These are phyloP conservation scores for Neofusicoccum cordaticola DNA, from an alignment of 2,329 filamentous ascomycete species.

Conservation along the genomic window DNA sequence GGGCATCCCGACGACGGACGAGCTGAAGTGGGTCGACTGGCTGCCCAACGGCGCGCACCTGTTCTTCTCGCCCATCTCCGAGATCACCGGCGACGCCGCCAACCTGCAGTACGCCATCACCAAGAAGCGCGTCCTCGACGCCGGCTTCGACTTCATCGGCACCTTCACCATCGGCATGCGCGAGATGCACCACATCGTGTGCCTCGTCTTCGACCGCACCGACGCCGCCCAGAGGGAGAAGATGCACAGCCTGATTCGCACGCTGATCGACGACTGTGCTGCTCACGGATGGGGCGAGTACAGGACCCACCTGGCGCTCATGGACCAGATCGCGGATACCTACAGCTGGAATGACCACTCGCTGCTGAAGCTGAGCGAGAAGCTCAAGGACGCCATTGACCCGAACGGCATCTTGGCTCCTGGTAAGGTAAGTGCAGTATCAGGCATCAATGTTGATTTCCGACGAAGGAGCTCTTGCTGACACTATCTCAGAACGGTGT, in stretches of 20 bases:
- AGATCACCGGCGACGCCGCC: constrained; percentile 44
- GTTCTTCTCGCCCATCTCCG: constrained; percentile 45
- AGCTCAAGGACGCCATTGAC: constrained; percentile 46
- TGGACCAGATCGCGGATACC: constrained; percentile 47
- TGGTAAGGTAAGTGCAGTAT: constrained; percentile 23
- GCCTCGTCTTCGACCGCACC: constrained; percentile 32
- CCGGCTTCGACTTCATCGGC: constrained; percentile 27
- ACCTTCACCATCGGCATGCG: constrained; percentile 32
- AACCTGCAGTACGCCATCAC: constrained; percentile 36
- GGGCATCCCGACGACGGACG: constrained; percentile 32
- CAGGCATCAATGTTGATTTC: neutral
- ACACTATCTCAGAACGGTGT: neutral
- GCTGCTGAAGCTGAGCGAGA: constrained; percentile 45
- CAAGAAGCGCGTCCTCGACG: constrained; percentile 22
- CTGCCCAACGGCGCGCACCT: constrained; percentile 46
- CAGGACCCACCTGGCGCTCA: constrained; percentile 46
- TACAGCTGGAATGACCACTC: constrained; percentile 47
- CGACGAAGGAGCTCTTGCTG: neutral
- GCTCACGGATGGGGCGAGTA: constrained; percentile 45
- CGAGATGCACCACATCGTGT: constrained; percentile 44
- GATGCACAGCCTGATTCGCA: constrained; percentile 29
- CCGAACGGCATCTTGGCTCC: constrained; percentile 35
- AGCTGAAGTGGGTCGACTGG: constrained; percentile 40
- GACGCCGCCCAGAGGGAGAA: constrained; percentile 24
- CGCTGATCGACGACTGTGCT: constrained; percentile 40